These are phyloP conservation scores for Malus hybrid DNA, from an alignment of 331 rosid species.

Conservation along the genomic window DNA sequence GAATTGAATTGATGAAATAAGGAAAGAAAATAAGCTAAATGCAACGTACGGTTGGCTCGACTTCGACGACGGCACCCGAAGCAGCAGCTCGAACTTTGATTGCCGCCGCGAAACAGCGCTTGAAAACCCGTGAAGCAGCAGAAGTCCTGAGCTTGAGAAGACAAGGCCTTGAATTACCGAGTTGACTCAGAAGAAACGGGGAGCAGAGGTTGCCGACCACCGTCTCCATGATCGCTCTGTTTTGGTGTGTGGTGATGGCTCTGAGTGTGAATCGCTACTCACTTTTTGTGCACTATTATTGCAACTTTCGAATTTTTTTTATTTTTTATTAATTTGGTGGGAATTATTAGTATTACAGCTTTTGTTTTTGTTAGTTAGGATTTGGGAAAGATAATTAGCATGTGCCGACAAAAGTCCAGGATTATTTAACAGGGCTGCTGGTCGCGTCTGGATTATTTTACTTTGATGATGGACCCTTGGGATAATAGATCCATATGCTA, in stretches of 20 bases:
- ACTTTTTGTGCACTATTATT: background rate
- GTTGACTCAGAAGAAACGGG: constrained; percentile 1
- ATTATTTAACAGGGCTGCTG: background rate
- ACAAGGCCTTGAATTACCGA: constrained; percentile 12
- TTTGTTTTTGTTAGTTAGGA: too few relatives aligned
- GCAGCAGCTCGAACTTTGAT: constrained; percentile 29
- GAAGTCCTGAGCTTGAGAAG: constrained; percentile 13
- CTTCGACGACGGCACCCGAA: constrained; percentile 16
- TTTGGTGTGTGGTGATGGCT: background rate
- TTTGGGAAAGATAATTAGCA: background rate
- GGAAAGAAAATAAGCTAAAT: background rate
- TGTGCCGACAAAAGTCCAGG: background rate
- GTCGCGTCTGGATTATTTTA: too few relatives aligned
- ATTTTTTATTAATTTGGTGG: background rate
- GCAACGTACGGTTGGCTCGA: constrained; percentile 25
- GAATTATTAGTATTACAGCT: background rate
- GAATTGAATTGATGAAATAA: background rate
- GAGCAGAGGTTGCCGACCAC: constrained; percentile 11
- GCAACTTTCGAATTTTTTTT: background rate
- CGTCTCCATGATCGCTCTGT: constrained; percentile 25
- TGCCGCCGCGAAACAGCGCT: constrained; percentile 14
- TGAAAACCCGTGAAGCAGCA: constrained; percentile 12
- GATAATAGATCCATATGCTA: too few relatives aligned
- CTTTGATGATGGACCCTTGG: too few relatives aligned
- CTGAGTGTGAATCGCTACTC: too few relatives aligned